A percentile compares a stretch with the other conserved stretches of the same genome.
Evolutionary conservation across 2,329 filamentous ascomycete genomes (phyloP).

Genomic region (Fusarium acutatum): DNA sequence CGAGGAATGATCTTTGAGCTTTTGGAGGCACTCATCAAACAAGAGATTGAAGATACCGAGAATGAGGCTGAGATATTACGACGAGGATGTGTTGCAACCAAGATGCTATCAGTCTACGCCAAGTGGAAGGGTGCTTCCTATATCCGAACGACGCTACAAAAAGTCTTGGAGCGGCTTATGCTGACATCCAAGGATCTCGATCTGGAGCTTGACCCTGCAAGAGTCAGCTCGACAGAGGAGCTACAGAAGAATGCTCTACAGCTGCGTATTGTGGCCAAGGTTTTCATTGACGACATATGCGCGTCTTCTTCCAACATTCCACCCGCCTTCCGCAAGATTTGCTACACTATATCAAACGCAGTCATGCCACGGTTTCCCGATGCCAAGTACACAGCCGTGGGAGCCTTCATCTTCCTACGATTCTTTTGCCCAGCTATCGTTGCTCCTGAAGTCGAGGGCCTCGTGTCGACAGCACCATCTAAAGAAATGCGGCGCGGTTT

Average conservation of each 20-base stretch:
- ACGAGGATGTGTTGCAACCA: slow-evolving; percentile 76
- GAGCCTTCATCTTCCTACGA: slow-evolving; percentile 75
- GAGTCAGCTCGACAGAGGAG: slow-evolving; percentile 68
- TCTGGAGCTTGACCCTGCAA: slow-evolving; percentile 72
- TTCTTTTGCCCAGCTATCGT: slow-evolving; percentile 80
- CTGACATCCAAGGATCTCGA: slow-evolving; percentile 73
- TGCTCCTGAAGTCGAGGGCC: slow-evolving; percentile 71
- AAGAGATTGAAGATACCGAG: slow-evolving; percentile 75
- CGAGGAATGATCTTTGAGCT: slow-evolving; percentile 70
- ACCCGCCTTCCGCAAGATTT: slow-evolving; percentile 71
- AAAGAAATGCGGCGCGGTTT: slow-evolving; percentile 75
- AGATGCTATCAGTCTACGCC: slow-evolving; percentile 75
- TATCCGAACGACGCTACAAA: slow-evolving; percentile 70
- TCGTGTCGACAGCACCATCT: slow-evolving; percentile 68
- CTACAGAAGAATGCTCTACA: slow-evolving; percentile 72
- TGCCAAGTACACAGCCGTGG: slow-evolving; percentile 76
- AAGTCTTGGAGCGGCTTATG: slow-evolving; percentile 72
- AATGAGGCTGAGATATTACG: slow-evolving; percentile 74
- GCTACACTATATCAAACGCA: slow-evolving; percentile 70
- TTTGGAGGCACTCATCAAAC: slow-evolving; percentile 72
- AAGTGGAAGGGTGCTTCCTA: slow-evolving; percentile 76
- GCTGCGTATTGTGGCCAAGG: slow-evolving; percentile 72
- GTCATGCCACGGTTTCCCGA: slow-evolving; percentile 72
- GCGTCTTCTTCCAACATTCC: slow-evolving; percentile 70
- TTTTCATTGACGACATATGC: slow-evolving; percentile 76